Conservation (phyloP, 2,329 filamentous ascomycete genomes). For the Neofusicoccum umdonicola region DNA sequence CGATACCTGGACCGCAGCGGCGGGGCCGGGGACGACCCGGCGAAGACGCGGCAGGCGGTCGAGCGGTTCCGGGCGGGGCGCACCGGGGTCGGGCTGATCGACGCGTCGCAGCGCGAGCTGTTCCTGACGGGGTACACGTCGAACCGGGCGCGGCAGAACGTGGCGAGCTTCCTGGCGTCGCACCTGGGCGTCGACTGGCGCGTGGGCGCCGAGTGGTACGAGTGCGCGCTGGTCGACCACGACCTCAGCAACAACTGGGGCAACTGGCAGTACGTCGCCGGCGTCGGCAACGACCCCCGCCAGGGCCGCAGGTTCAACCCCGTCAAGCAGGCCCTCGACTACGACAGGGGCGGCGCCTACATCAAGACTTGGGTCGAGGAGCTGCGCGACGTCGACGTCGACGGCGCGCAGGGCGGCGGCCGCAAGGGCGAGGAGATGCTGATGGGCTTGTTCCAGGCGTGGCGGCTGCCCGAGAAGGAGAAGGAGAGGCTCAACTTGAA, state of each 20-base stretch:
- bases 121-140: constrained; percentile 75
- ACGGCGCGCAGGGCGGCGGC: constrained; percentile 27
- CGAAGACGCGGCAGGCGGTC: constrained; percentile 44
- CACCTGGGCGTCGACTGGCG: constrained; percentile 77
- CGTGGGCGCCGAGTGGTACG: constrained; percentile 79
- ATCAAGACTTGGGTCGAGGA: constrained; percentile 73
- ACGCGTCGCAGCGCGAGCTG: constrained; percentile 73
- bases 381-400: constrained; percentile 51
- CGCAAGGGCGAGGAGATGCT: constrained; percentile 34
- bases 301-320: constrained; percentile 76
- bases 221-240: constrained; percentile 71
- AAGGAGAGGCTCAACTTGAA: constrained; percentile 57
- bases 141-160: constrained; percentile 73
- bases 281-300: constrained; percentile 75
- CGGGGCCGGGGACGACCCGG: constrained; percentile 43
- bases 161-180: constrained; percentile 70
- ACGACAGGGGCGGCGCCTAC: constrained; percentile 68
- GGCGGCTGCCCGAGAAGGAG: constrained; percentile 60
- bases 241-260: constrained; percentile 76
- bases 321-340: constrained; percentile 76
- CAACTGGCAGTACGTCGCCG: constrained; percentile 80
- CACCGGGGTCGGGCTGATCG: constrained; percentile 74
- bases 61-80: constrained; percentile 63
- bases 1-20: constrained; percentile 25
- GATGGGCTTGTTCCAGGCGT: constrained; percentile 67